Percentiles rank a stretch among this genome's conserved stretches.
Conservation (phyloP, 139 green algal species). For the Astrephomene gubernaculifera region DNA sequence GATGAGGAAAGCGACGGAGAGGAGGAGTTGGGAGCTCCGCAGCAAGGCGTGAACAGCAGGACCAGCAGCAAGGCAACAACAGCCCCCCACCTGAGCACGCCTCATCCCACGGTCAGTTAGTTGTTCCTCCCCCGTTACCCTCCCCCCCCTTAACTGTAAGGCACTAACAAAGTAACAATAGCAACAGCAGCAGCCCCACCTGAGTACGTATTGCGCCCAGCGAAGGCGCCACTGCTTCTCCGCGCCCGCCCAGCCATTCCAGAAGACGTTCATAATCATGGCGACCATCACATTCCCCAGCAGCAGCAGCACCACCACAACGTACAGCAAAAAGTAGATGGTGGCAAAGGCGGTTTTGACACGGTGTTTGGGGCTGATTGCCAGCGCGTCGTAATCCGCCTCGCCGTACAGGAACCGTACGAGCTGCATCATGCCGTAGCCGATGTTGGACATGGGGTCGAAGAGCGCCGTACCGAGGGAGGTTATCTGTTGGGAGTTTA, state of each 20-base stretch:
- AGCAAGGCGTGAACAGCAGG: no score
- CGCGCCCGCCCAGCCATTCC: neutral
- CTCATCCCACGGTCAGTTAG: no score
- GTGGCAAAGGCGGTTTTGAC: conserved; percentile 58
- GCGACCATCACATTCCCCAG: conserved; percentile 62
- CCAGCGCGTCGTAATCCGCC: conserved; percentile 58
- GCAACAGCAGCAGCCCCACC: conserved; percentile 17
- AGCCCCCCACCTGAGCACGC: no score
- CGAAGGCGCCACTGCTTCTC: conserved; percentile 53
- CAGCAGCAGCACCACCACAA: conserved; percentile 59
- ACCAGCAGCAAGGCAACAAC: no score
- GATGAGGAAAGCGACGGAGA: no score
- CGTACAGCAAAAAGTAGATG: conserved; percentile 65
- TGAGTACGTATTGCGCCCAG: conserved; percentile 60
- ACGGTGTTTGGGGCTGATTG: neutral
- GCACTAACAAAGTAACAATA: no score
- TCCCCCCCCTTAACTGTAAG: no score
- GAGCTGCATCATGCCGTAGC: conserved; percentile 45
- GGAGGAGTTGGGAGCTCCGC: no score
- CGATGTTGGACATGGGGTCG: conserved; percentile 29
- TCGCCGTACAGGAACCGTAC: conserved; percentile 61
- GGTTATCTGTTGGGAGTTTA: no score
- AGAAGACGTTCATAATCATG: conserved; percentile 42
- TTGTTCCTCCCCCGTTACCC: no score
- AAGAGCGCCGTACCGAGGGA: neutral